Conservation (phyloP, 2,329 filamentous ascomycete genomes). For the Aureobasidium sp. region DNA sequence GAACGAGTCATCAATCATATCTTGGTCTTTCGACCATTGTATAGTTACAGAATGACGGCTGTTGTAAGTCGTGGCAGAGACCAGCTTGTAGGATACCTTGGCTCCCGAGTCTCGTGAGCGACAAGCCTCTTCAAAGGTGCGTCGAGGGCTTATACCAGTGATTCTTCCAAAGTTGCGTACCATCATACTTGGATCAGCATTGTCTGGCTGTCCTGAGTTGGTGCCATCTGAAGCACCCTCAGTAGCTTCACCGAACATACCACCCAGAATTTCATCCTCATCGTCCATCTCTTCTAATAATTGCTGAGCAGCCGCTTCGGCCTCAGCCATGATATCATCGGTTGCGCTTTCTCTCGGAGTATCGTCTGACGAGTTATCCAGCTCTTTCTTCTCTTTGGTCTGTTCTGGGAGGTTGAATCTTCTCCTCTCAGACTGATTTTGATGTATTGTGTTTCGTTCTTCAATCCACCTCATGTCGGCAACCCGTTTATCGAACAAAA, state of each 20-base stretch:
- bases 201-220: slow-evolving; percentile 17
- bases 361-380: not conserved
- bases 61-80: slow-evolving; percentile 69
- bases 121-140: slow-evolving; percentile 80
- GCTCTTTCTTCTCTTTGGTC: not conserved
- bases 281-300: slow-evolving; percentile 36
- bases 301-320: slow-evolving; percentile 34
- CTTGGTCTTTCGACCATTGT: slow-evolving; percentile 70
- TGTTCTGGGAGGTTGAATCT: slow-evolving; percentile 24
- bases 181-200: slow-evolving; percentile 42
- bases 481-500: slow-evolving; percentile 43
- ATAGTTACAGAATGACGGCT: slow-evolving; percentile 70
- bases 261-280: slow-evolving; percentile 51
- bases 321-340: slow-evolving; percentile 45
- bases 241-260: slow-evolving; percentile 45
- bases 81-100: slow-evolving; percentile 58
- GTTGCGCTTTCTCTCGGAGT: slow-evolving; percentile 10
- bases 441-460: slow-evolving; percentile 37
- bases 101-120: slow-evolving; percentile 68
- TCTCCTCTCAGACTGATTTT: slow-evolving; percentile 32
- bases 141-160: slow-evolving; percentile 66
- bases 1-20: slow-evolving; percentile 38
- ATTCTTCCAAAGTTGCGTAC: slow-evolving; percentile 81
- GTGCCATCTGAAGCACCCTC: slow-evolving; percentile 4
- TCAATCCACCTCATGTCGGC: slow-evolving; percentile 42